Evolutionary conservation across 148 eudicot genomes (phyloP).

Genomic region (Euryodendron excelsum): DNA sequence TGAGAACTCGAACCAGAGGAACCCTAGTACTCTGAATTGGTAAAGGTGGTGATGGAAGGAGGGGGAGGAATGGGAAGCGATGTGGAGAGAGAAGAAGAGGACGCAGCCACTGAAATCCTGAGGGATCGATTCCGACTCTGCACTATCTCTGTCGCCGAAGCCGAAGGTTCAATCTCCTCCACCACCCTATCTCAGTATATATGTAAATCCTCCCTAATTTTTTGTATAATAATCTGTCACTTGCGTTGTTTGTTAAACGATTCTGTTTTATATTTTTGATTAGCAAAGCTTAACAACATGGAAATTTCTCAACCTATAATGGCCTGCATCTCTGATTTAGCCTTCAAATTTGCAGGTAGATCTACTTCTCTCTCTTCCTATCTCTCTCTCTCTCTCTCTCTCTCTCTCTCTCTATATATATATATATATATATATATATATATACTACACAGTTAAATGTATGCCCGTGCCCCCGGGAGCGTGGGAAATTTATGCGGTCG

Average conservation of each 20-base stretch:
- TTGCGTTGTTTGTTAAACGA: neutral
- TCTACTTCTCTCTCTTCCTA: neutral
- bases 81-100: constrained; percentile 48
- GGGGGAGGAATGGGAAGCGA: constrained; percentile 36
- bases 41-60: constrained; percentile 14
- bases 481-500: neutral
- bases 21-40: neutral
- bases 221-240: no score
- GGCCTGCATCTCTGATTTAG: constrained; percentile 78
- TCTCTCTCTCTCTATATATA: neutral
- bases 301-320: constrained; percentile 68
- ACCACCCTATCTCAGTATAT: no score
- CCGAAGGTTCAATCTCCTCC: constrained; percentile 52
- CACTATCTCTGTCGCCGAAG: constrained; percentile 62
- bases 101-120: constrained; percentile 47
- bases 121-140: constrained; percentile 76
- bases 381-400: neutral
- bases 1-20: no score
- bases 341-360: constrained; percentile 83
- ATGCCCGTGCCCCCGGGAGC: neutral
- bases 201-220: no score
- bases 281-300: constrained; percentile 71
- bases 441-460: neutral
- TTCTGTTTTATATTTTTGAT: neutral
- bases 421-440: neutral